Base-by-base conservation (phyloP, 2,329 filamentous ascomycete species). In the Cladophialophora carrionii region DNA sequence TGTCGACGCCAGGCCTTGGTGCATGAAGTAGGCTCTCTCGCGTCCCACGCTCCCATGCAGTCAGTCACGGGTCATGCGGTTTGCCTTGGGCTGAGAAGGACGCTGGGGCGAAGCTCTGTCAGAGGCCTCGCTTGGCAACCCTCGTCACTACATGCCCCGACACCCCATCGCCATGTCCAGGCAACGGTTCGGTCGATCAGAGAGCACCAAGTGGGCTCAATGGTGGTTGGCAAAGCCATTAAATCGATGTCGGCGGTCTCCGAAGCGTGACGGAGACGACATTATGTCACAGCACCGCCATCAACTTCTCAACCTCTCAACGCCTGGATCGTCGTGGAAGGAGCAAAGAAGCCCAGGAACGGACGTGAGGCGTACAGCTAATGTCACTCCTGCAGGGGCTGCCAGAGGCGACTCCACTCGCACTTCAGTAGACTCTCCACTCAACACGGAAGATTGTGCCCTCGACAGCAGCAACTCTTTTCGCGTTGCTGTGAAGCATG, bases 1-100 rank as follows among this genome's bases (percentile, higher is more conserved):
- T 7, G 2, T 48, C 56, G 24, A 55, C 29, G 14, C 52, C 52
- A 46, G 43, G 31, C 53, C 57, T 43, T 57, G 46, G 26, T 57
- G 53, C 58, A 46, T 59, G 41, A 59, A 49, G 56, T 49, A 34
- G 51, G 31, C 14, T 48, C 20, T 32, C 14, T 37, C 32, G n/a
- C 32, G 37, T 31, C 46, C 57, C 57, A 60, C 57, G 57, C 57
- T 31, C 10, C 17, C 20, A 17, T 24, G 12, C 34, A 43, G 37
- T 43, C 14, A 43, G 37, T 8, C 7, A 8, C 37, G 17, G 37
- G 37, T n/a, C 17, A n/a, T 43, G 37, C n/a, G 37, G 37, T 43
- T 17, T 43, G 37, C 17, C n/a, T 14, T n/a, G n/a, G 17, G 17
- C 17, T 43, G 17, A 14, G 17, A 14, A 43, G n/a, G 37, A 41